Base-by-base conservation (phyloP, 148 eudicot genomes). In the Dysphania ambrosioides region DNA sequence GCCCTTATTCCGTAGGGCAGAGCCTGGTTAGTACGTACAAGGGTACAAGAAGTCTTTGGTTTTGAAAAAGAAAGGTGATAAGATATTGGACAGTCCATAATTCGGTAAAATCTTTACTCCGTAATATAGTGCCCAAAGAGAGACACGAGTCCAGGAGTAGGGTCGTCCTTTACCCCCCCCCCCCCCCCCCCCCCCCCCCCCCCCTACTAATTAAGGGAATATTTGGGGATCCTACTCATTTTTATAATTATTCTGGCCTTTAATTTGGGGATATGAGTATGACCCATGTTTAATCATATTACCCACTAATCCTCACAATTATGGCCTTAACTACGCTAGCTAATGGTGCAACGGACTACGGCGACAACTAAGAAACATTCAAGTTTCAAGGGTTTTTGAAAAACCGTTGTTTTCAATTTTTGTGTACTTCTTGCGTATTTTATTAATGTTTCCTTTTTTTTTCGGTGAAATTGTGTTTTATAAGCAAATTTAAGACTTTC, bases 211-310 rank as follows among this genome's bases (percentile, higher is more conserved):
- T 38, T n/a, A 3, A 8, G 19, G 12, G 81, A 68, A 79, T 73
- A 67, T 79, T 35, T 79, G 53, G 81, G 81, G 81, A 79, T 79
- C 78, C 68, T 66, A 40, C 9, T 4, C 11, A 4, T 29, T 36
- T 32, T 51, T 64, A 18, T 55, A 75, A 75, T 2, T 11, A 24
- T 19, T 53, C 56, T 67, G 6, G 38, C 9, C 38, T 47, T 13
- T 47, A 16, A 47, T 47, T 75, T 56, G 63, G 72, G 49, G 24
- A 34, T 47, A 66, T 56, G 63, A 65, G 49, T 11, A 34, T 64
- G 31, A 15, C 31, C 16, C 71, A 65, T 44, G 47, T 38, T 51
- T 56, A 57, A 78, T 78, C 80, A 78, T 78, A 56, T 72, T 66
- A 23, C 80, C 80, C 80, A 78, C 72, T 66, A 71, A 42, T 31